These are phyloP conservation scores for Termitomyces sp. DNA, from an alignment of 768 basidiomycete species.

Conservation along the genomic window DNA sequence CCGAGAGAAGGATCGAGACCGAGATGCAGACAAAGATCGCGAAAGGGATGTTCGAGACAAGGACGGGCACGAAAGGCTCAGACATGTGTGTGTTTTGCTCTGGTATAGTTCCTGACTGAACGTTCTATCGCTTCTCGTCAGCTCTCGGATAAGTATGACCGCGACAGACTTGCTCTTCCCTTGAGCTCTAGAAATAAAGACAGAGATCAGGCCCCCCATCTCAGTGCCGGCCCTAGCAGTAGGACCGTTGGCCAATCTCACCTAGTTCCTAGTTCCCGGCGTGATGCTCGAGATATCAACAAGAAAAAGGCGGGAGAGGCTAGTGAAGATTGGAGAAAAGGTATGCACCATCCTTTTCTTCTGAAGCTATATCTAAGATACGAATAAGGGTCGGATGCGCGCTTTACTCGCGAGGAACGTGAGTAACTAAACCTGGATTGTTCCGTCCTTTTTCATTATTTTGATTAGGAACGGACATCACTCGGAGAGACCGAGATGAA, in stretches of 20 bases:
- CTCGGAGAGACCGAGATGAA: constrained; percentile 57
- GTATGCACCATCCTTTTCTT: constrained; percentile 33
- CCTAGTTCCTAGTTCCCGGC: constrained; percentile 34
- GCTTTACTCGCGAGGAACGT: constrained; percentile 61
- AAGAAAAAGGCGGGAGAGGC: constrained; percentile 71
- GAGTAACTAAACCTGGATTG: constrained; percentile 19
- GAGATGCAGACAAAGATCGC: constrained; percentile 39
- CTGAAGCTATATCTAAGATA: constrained; percentile 6
- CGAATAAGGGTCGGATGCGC: constrained; percentile 40
- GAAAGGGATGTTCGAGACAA: constrained; percentile 64
- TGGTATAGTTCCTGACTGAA: neutral
- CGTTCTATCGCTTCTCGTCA: constrained; percentile 23
- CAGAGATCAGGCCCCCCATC: constrained; percentile 60
- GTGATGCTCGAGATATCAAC: constrained; percentile 53
- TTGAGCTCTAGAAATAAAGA: constrained; percentile 55
- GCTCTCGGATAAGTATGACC: constrained; percentile 87
- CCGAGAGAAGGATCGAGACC: constrained; percentile 42
- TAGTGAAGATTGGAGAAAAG: constrained; percentile 83
- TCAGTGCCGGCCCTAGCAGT: constrained; percentile 35
- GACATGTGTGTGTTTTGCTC: constrained; percentile 49
- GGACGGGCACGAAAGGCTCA: constrained; percentile 73
- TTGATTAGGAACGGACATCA: constrained; percentile 41
- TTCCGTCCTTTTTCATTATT: neutral
- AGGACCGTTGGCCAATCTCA: constrained; percentile 33
- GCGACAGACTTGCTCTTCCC: constrained; percentile 64